These are phyloP conservation scores for Aspergillus bombycis DNA, from an alignment of 2,329 filamentous ascomycete species.

Conservation along the genomic window DNA sequence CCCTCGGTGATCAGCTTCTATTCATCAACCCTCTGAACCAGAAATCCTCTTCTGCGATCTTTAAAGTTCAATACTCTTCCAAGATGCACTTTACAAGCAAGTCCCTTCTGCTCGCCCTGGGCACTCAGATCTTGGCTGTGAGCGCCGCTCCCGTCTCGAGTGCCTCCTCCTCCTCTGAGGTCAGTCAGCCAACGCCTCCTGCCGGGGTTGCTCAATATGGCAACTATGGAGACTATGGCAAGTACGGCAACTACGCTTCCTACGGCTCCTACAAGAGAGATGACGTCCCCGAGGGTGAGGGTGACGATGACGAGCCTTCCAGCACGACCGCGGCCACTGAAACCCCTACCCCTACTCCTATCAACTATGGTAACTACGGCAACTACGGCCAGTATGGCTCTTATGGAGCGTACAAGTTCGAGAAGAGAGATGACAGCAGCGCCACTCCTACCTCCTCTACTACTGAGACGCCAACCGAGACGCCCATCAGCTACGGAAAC, in stretches of 20 bases:
- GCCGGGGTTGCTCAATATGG: conserved; percentile 9
- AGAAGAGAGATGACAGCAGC: background rate
- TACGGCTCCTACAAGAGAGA: conserved; percentile 4
- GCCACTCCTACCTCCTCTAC: background rate
- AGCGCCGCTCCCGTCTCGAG: conserved; percentile 11
- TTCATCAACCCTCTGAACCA: background rate
- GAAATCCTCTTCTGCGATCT: background rate
- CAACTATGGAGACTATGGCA: conserved; percentile 16
- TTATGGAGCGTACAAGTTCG: background rate
- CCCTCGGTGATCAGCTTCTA: background rate
- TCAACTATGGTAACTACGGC: background rate
- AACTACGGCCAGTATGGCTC: conserved; percentile 1
- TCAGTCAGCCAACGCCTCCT: conserved; percentile 8
- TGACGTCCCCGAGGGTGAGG: background rate
- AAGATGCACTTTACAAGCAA: conserved; percentile 11
- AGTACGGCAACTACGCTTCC: conserved; percentile 17
- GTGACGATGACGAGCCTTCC: background rate
- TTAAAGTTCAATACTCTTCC: background rate
- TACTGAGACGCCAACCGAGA: background rate
- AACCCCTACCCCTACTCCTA: background rate
- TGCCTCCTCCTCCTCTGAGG: conserved; percentile 3
- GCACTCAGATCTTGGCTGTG: conserved; percentile 17
- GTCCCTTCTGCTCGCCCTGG: conserved; percentile 14
- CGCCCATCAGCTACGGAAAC: conserved; percentile 16
- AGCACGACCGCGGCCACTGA: background rate